A percentile compares a stretch with the other conserved stretches of the same genome.
Conservation (phyloP, 2,329 filamentous ascomycete genomes). For the Sarocladium brachiariae region DNA sequence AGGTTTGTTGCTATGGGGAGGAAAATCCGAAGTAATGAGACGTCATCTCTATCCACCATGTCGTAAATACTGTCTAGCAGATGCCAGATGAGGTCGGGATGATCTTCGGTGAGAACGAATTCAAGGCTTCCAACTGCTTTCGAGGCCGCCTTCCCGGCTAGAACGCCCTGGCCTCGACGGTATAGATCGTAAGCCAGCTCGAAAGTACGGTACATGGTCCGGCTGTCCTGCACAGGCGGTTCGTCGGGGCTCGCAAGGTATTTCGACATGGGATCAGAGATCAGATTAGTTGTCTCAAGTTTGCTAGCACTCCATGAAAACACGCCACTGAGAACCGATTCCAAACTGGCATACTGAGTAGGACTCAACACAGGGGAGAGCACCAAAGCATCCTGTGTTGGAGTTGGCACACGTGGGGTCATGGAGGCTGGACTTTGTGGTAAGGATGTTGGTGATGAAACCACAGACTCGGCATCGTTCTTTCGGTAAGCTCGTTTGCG, state of each 20-base stretch:
- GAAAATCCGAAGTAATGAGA: slow-evolving; percentile 27
- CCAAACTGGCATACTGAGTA: slow-evolving; percentile 22
- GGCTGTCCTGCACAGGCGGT: slow-evolving; percentile 30
- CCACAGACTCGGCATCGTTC: slow-evolving; percentile 15
- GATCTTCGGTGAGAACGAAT: slow-evolving; percentile 29
- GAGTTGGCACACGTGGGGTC: background rate
- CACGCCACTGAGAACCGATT: slow-evolving; percentile 26
- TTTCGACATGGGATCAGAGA: slow-evolving; percentile 28
- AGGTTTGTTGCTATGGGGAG: slow-evolving; percentile 25
- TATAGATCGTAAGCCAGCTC: slow-evolving; percentile 31
- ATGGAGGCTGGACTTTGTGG: background rate
- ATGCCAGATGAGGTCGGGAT: slow-evolving; percentile 31
- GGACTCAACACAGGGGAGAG: slow-evolving; percentile 18
- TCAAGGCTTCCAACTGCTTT: slow-evolving; percentile 29
- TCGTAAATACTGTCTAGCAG: slow-evolving; percentile 31
- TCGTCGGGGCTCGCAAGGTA: slow-evolving; percentile 28
- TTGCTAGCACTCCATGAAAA: slow-evolving; percentile 29
- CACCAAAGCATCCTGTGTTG: slow-evolving; percentile 11
- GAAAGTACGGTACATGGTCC: slow-evolving; percentile 33
- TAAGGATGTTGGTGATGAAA: slow-evolving; percentile 16
- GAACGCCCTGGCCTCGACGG: slow-evolving; percentile 26
- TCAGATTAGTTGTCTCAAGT: slow-evolving; percentile 21
- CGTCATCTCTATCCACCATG: slow-evolving; percentile 28
- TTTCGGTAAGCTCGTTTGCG: slow-evolving; percentile 29
- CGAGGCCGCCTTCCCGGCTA: slow-evolving; percentile 29